Conservation (phyloP, 2,329 filamentous ascomycete genomes). For the Whalleya microplaca region DNA sequence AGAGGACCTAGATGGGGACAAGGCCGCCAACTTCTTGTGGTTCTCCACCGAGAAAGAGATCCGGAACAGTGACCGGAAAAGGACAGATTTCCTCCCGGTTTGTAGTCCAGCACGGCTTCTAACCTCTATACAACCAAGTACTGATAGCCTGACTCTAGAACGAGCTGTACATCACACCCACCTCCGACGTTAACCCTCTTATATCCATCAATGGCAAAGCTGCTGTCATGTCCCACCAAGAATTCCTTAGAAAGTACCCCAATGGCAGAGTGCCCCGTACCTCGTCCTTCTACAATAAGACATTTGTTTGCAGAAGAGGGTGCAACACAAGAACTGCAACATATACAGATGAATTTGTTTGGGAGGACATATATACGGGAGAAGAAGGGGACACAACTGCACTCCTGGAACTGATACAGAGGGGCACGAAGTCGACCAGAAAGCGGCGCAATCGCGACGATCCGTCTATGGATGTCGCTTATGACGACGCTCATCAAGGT, state of each 20-base stretch:
- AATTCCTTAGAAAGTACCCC: slow-evolving; percentile 72
- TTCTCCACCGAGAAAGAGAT: slow-evolving; percentile 93
- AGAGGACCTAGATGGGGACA: slow-evolving; percentile 72
- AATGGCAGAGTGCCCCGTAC: slow-evolving; percentile 73
- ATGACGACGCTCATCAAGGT: slow-evolving; percentile 34
- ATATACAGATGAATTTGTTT: slow-evolving; percentile 90
- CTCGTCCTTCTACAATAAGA: slow-evolving; percentile 77
- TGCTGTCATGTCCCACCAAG: slow-evolving; percentile 71
- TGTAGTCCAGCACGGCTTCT: slow-evolving; percentile 20
- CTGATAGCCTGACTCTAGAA: slow-evolving; percentile 55
- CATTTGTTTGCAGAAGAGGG: slow-evolving; percentile 86
- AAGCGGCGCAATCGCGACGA: slow-evolving; percentile 43
- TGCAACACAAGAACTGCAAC: slow-evolving; percentile 87
- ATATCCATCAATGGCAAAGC: slow-evolving; percentile 91
- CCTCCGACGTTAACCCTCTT: slow-evolving; percentile 85
- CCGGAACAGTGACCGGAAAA: slow-evolving; percentile 79
- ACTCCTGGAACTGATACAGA: slow-evolving; percentile 70
- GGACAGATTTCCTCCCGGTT: slow-evolving; percentile 75
- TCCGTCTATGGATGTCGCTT: slow-evolving; percentile 37
- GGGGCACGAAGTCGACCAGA: slow-evolving; percentile 72
- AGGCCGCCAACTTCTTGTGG: slow-evolving; percentile 91
- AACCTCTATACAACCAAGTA: slow-evolving; percentile 7
- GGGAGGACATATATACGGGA: slow-evolving; percentile 83
- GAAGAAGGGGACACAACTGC: slow-evolving; percentile 65
- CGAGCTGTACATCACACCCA: slow-evolving; percentile 88